These are phyloP conservation scores for Chamaecrista fasciculata DNA, from an alignment of 306 rosid species.

Conservation along the genomic window DNA sequence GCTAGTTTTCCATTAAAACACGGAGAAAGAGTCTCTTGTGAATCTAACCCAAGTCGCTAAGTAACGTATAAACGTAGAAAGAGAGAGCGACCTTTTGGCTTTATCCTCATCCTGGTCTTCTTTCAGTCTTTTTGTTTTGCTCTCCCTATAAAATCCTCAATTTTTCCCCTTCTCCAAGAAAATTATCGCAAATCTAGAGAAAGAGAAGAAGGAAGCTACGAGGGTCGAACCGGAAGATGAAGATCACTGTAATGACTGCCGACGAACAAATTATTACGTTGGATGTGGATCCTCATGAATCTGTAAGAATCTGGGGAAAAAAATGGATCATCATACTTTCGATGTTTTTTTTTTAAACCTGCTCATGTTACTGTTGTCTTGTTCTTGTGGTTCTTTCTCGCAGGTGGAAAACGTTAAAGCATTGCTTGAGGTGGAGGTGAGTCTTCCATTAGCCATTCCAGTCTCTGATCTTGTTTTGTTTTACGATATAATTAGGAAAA, in stretches of 20 bases:
- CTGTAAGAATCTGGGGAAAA: constrained; percentile 58
- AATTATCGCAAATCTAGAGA: constrained; percentile 22
- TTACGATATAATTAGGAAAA: not conserved
- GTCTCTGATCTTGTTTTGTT: not conserved
- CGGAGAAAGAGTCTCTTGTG: not conserved
- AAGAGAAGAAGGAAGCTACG: not conserved
- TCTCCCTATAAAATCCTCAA: not conserved
- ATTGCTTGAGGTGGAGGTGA: constrained; percentile 93
- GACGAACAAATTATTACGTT: constrained; percentile 73
- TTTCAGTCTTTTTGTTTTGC: not conserved
- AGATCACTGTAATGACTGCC: constrained; percentile 88
- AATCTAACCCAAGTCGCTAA: not conserved
- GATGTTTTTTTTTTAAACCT: not conserved
- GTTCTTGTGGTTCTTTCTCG: not conserved
- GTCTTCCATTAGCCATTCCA: constrained; percentile 21
- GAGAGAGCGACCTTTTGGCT: not conserved
- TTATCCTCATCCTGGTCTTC: not conserved
- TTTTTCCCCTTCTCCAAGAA: not conserved
- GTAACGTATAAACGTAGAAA: not conserved
- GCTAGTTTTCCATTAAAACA: not conserved
- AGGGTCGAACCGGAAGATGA: constrained; percentile 50
- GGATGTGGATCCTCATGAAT: constrained; percentile 90
- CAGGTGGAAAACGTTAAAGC: constrained; percentile 95
- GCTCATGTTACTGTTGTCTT: constrained; percentile 10
- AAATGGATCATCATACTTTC: constrained; percentile 17